Base-by-base conservation (phyloP, 768 basidiomycete species). In the Russula vinacea region DNA sequence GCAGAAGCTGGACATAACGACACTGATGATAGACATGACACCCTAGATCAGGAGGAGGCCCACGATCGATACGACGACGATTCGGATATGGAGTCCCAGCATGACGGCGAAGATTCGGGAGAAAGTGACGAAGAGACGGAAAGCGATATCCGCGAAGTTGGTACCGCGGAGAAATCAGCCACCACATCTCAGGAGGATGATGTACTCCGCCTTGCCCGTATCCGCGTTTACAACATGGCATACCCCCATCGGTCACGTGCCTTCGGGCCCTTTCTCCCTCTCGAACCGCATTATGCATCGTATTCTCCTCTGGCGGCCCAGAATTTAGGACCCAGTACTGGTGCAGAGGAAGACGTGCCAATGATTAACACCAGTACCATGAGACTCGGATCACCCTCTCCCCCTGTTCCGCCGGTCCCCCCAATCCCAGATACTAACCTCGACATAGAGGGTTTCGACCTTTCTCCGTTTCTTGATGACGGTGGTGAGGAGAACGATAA, bases 241-340 rank as follows among this genome's bases (percentile, higher is more conserved):
- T 78, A 77, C 39, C 70, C 77, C 24, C 68, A 63, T 32, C 58
- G 66, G 1, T 72, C 75, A 24, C 73, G 76, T 19, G 70, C 66
- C 32, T 79, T 73, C 70, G 78, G 78, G 0, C 78, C 78, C 2
- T 78, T 74, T 66, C 71, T 78, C 14, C 75, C 74, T 6, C 52
- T 68, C 49, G 40, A 59, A 53, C 9, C 9, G 26, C 26, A 6
- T 6, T 19, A n/a, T 13, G 29, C 29, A 29, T 29, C 29, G 29
- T 29, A 29, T 29, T 29, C 29, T 29, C 29, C 29, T 29, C 29
- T 29, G 29, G 2, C 29, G 2, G 29, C 29, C 29, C 29, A 29
- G 29, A 29, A 29, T 5, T 5, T 29, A 29, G 29, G 29, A 5
- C 29, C n/a, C n/a, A n/a, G n/a, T n/a, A n/a, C n/a, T n/a, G n/a